Base-by-base conservation (phyloP, 1,284 basidiomycete genomes). In the Trichosporon asahii region DNA sequence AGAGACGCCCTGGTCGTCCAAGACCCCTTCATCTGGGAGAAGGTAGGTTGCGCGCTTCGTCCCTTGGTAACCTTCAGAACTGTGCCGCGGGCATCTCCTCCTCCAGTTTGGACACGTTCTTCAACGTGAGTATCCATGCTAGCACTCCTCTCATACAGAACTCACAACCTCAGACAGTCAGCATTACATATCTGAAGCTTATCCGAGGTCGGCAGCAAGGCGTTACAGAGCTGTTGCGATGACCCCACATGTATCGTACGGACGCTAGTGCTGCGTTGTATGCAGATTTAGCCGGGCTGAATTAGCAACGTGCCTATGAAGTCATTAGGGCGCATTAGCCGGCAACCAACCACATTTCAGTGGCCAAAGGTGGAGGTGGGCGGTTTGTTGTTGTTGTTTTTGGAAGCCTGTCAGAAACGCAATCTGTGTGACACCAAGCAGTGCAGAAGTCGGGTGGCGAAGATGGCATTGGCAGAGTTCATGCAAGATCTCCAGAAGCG, bases 1-100 rank as follows among this genome's bases (percentile, higher is more conserved):
- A 61, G 27, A 31, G 53, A 63, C 8, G 60, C 25, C 31, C 57
- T 84, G 15, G 76, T 84, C 18, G 80, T 84, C 0, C 83, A 84
- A 68, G 83, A 84, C 69, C 83, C 83, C 2, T 83, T 84, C 72
- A 73, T 84, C 40, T 80, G 80, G 76, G 72, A 77, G 46, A 84
- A 84, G 78, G 83, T 83, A 66, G 70, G 40, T 44, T 14, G 12
- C n/a, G 4, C 37, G 37, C 15, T 14, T 40, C 15, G 12, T 14
- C 12, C 11, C 11, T 12, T 40, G 37, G 15, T 40, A 40, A 40
- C 37, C 37, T 40, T 4, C 67, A 77, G 76, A 77, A 77, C 68
- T 76, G 75, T 33, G 74, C 76, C 0, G 68, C 55, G 23, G 64
- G 66, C 12, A 73, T 76, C 66, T 67, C 70, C 7, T 68, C 64